phyloP scores from a whole-genome alignment of 2,329 filamentous ascomycete species.

The Claviceps sp. region DNA sequence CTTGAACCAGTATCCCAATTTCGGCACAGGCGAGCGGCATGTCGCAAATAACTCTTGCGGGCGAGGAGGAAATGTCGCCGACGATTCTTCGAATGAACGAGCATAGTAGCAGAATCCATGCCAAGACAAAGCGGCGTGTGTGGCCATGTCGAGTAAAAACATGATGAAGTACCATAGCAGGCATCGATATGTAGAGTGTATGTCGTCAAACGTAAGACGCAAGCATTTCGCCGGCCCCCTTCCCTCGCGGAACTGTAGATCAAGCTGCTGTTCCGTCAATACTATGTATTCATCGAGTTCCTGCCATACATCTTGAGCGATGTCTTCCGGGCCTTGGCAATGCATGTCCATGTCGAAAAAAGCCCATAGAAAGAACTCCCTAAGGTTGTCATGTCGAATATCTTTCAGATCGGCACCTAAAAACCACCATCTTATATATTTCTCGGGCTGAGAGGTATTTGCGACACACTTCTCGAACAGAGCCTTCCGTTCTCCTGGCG shows the following conservation, averaged over 20 bases:
- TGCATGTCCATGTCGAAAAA: slow-evolving; percentile 39
- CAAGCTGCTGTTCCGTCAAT: slow-evolving; percentile 39
- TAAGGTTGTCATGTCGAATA: slow-evolving; percentile 53
- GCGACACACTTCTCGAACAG: slow-evolving; percentile 44
- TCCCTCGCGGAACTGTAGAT: slow-evolving; percentile 37
- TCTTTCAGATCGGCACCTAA: slow-evolving; percentile 42
- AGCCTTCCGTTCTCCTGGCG: slow-evolving; percentile 32
- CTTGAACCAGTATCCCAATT: slow-evolving; percentile 51
- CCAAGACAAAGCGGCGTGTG: slow-evolving; percentile 30
- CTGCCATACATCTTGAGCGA: slow-evolving; percentile 19
- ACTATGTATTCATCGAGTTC: slow-evolving; percentile 36
- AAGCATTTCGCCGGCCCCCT: slow-evolving; percentile 41
- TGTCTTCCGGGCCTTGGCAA: slow-evolving; percentile 10
- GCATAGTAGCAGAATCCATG: slow-evolving; percentile 40
- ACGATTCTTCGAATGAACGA: slow-evolving; percentile 12
- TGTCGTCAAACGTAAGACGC: slow-evolving; percentile 51
- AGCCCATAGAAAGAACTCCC: slow-evolving; percentile 55
- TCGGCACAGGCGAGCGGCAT: slow-evolving; percentile 32
- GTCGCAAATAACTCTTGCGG: slow-evolving; percentile 33
- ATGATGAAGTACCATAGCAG: slow-evolving; percentile 51
- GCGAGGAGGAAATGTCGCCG: slow-evolving; percentile 43
- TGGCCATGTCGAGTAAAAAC: slow-evolving; percentile 39
- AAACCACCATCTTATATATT: slow-evolving; percentile 53
- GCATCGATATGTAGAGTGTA: slow-evolving; percentile 47
- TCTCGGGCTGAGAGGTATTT: slow-evolving; percentile 39